phyloP scores from a whole-genome alignment of 2,329 filamentous ascomycete species.

The Metarhizium brunneum region DNA sequence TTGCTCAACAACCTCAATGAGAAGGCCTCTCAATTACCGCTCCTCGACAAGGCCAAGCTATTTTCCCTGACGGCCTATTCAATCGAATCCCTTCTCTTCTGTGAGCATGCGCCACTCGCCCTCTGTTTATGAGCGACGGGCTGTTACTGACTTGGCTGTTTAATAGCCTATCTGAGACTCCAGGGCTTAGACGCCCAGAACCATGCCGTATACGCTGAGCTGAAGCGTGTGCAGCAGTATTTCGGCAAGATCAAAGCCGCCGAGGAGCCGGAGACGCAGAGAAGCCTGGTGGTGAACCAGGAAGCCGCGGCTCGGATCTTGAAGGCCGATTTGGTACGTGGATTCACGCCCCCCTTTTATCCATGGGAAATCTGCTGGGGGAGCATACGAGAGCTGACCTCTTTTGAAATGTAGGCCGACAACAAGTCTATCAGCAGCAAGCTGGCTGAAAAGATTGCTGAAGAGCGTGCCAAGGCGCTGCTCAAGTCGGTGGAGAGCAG shows the following conservation, averaged over 20 bases:
- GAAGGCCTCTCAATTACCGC: constrained; percentile 67
- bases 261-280: constrained; percentile 52
- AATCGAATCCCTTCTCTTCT: constrained; percentile 83
- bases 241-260: constrained; percentile 81
- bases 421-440: constrained; percentile 42
- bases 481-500: constrained; percentile 36
- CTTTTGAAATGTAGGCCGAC: constrained; percentile 27
- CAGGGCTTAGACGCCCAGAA: constrained; percentile 73
- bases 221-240: constrained; percentile 81
- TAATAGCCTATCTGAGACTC: constrained; percentile 61
- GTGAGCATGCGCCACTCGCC: constrained; percentile 33
- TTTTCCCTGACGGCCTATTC: constrained; percentile 83
- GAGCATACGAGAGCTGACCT: constrained; percentile 6
- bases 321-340: constrained; percentile 63
- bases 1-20: constrained; percentile 59
- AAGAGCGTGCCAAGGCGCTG: constrained; percentile 43
- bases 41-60: constrained; percentile 93
- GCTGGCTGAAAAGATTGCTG: constrained; percentile 46
- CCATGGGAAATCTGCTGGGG: too few species aligned
- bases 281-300: constrained; percentile 54
- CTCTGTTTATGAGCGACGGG: background rate
- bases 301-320: constrained; percentile 74
- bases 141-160: background rate
- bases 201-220: constrained; percentile 77
- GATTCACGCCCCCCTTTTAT: too few species aligned